Percentiles rank a stretch among this genome's conserved stretches.
Conservation (phyloP, 2,329 filamentous ascomycete genomes). For the Arachnopeziza araneosa region DNA sequence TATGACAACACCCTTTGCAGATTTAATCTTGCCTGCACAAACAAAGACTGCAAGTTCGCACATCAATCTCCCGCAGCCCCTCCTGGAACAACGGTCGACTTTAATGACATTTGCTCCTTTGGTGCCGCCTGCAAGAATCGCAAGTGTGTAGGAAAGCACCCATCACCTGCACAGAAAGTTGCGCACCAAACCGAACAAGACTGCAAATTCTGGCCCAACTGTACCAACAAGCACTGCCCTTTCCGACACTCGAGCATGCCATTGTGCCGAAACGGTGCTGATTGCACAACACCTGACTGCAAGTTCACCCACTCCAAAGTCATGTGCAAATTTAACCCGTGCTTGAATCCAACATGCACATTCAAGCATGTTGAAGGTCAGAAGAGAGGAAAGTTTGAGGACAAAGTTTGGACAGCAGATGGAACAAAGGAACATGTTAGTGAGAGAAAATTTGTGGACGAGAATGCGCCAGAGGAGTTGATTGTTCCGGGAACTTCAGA, state of each 20-base stretch:
- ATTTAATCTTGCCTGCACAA: constrained; percentile 84
- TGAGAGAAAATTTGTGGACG: constrained; percentile 81
- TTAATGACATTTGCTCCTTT: constrained; percentile 74
- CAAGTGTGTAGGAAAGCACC: constrained; percentile 89
- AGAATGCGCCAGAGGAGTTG: constrained; percentile 53
- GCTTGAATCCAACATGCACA: constrained; percentile 78
- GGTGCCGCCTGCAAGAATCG: constrained; percentile 92
- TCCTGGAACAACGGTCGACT: constrained; percentile 69
- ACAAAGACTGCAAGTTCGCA: constrained; percentile 84
- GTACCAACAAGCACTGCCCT: constrained; percentile 78
- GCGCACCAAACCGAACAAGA: constrained; percentile 78
- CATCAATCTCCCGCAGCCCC: constrained; percentile 91
- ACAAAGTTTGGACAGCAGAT: constrained; percentile 83
- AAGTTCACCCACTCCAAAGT: constrained; percentile 84
- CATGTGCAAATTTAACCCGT: constrained; percentile 86
- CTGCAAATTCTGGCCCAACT: constrained; percentile 89
- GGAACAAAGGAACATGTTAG: constrained; percentile 64
- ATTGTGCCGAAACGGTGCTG: constrained; percentile 83
- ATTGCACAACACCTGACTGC: constrained; percentile 76
- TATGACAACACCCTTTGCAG: constrained; percentile 72
- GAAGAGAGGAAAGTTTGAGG: constrained; percentile 70
- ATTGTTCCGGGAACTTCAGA: constrained; percentile 25
- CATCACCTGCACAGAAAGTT: constrained; percentile 76
- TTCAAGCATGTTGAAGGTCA: constrained; percentile 93
- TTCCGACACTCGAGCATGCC: constrained; percentile 88